phyloP scores from a whole-genome alignment of 768 basidiomycete genomes.

The Mycena haematopus region DNA sequence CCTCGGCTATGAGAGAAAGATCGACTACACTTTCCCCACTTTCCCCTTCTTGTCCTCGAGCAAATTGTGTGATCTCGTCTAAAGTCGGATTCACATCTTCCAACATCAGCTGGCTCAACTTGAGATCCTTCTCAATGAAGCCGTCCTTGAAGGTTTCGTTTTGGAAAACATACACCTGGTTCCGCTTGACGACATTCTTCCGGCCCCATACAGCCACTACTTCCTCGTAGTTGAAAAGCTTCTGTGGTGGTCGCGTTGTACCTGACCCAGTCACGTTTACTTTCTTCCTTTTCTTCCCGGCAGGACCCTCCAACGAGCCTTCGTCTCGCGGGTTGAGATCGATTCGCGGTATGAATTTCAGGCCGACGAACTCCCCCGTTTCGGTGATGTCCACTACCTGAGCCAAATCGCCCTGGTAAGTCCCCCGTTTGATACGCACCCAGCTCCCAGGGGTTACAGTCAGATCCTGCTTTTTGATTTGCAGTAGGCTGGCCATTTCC shows the following conservation, averaged over 20 bases:
- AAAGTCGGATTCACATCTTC: conserved; percentile 95
- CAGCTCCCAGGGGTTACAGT: conserved; percentile 87
- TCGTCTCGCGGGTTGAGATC: conserved; percentile 93
- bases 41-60: conserved; percentile 73
- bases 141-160: conserved; percentile 95
- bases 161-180: conserved; percentile 83
- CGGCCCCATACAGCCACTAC: conserved; percentile 85
- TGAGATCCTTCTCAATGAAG: conserved; percentile 96
- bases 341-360: conserved; percentile 97
- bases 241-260: conserved; percentile 85
- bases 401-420: conserved; percentile 93
- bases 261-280: conserved; percentile 49
- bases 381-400: conserved; percentile 95
- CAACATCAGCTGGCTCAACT: conserved; percentile 72
- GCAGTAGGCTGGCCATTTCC: conserved; percentile 96
- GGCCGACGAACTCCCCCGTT: conserved; percentile 89
- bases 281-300: conserved; percentile 89
- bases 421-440: conserved; percentile 94
- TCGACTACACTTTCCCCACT: conserved; percentile 78
- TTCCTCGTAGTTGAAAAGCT: conserved; percentile 94
- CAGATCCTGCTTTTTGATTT: conserved; percentile 93
- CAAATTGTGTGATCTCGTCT: conserved; percentile 95
- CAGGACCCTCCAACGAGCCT: conserved; percentile 63
- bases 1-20: conserved; percentile 90
- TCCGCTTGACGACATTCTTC: conserved; percentile 75